Evolutionary conservation across 306 rosid species (phyloP), one percentile per base, ranked within the genome.

Genomic region (Dryas octopetala): DNA sequence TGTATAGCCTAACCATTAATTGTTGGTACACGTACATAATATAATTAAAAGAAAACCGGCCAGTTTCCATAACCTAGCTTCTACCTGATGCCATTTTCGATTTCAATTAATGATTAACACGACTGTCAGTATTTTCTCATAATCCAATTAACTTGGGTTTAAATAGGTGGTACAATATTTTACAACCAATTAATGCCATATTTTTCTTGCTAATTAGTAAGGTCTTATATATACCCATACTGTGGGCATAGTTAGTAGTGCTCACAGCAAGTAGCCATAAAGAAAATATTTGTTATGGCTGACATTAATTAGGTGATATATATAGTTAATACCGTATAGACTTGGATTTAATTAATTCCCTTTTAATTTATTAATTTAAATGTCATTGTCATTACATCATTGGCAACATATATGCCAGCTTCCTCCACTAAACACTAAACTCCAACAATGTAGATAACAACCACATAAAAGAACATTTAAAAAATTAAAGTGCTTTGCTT

Each of bases 351-450:
- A 78, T 71, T 54, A 26, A 28, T 45, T 59, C 16, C 15, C 45
- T 65, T 40, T 65, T 23, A 23, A 23, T 23, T 71, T 41, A 62
- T 13, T 44, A 62, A 70, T 9, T 55, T 40, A 3, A 1, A 45
- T 9, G 64, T 68, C 44, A 26, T n/a, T 51, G 13, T 75, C 78
- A 52, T 5, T 4, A 17, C 62, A 19, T 51, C 40, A 71, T 41
- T 40, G 51, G 7, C 32, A 15, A 50, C 49, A 19, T 38, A 62
- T n/a, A 72, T 19, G 4, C 60, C 53, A 71, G 3, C 57, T 53
- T 45, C 38, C 17, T 74, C 77, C 51, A 49, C 23, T 62, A 71
- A 78, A 17, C 49, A 67, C 74, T 58, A 73, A 16, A 59, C 8
- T 67, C 75, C 71, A 50, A 58, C 16, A 14, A 9, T 55, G 53